Base-by-base conservation (phyloP, 805 yeast genomes). In the Pichia manshurica region DNA sequence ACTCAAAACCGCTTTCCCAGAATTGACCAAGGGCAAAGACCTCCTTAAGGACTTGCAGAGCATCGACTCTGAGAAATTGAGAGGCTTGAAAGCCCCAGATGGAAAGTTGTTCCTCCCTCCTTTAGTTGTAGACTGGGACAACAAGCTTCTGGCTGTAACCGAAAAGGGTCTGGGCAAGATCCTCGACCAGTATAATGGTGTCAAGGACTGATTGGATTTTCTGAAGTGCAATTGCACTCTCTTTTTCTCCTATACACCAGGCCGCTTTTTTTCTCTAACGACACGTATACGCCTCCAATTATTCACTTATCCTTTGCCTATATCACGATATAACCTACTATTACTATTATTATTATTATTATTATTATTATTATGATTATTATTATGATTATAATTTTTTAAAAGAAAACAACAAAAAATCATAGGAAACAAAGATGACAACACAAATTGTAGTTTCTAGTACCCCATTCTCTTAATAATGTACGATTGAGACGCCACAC, bases 391-490 rank as follows among this genome's bases (percentile, higher is more conserved):
- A n/a, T n/a, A n/a, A n/a, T n/a, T n/a, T n/a, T n/a, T 25, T 25
- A 25, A 25, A 25, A 25, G 29, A 25, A 25, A 25, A 25, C n/a
- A n/a, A n/a, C n/a, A n/a, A n/a, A n/a, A n/a, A n/a, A n/a, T n/a
- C n/a, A n/a, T n/a, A n/a, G n/a, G n/a, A n/a, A 7, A 25, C 29
- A 25, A 25, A 10, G 10, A 25, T 25, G 10, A 25, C 7, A 7
- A 25, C 10, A 25, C 10, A 25, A 25, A 10, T 25, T 25, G 29
- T 7, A 25, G 10, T 25, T 10, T 25, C 29, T 61, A 77, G 38
- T 74, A 70, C 1, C 90, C 93, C 95, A 93, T 93, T 66, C 99
- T 77, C 64, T 81, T 82, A 41, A 90, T 81, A 40, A 93, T 95
- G 63, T 93, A 93, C 59, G 82, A 79, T 65, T 93, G 98, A 1